Percentiles rank a stretch among this genome's conserved stretches.
Evolutionary conservation across 2,329 filamentous ascomycete species (phyloP).

Genomic region (Phyllosticta citribraziliensis): DNA sequence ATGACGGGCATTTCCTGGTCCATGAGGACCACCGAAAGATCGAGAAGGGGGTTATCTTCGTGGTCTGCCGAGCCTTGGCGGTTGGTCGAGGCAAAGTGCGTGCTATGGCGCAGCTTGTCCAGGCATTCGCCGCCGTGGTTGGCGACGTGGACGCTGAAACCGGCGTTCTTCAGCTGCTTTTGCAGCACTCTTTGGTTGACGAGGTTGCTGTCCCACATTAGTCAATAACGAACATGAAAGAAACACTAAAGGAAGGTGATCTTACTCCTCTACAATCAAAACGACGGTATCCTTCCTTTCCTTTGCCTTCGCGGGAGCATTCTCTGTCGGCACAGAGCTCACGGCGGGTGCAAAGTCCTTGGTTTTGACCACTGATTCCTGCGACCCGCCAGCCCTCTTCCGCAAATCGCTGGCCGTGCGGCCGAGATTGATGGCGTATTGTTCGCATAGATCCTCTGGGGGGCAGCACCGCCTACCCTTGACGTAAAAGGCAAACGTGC

Average conservation of each 20-base stretch:
- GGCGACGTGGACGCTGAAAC: conserved; percentile 36
- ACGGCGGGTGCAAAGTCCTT: conserved; percentile 24
- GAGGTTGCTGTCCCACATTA: neutral
- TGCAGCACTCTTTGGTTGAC: conserved; percentile 40
- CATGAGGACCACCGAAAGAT: conserved; percentile 13
- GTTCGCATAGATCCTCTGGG: conserved; percentile 23
- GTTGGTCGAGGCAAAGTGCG: conserved; percentile 29
- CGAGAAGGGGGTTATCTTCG: neutral
- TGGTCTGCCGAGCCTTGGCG: conserved; percentile 5
- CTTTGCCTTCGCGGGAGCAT: conserved; percentile 11
- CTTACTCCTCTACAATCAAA: conserved; percentile 34
- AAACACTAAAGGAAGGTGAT: neutral
- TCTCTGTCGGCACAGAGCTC: neutral
- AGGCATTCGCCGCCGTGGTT: conserved; percentile 43
- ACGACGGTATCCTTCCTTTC: conserved; percentile 19
- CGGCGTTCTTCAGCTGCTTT: conserved; percentile 40
- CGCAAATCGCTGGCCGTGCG: conserved; percentile 24
- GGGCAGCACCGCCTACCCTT: conserved; percentile 50
- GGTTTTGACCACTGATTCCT: conserved; percentile 18
- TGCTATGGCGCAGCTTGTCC: conserved; percentile 30
- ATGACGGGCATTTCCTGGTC: conserved; percentile 31
- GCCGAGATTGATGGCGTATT: conserved; percentile 18
- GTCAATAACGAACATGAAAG: neutral
- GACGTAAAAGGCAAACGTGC: conserved; percentile 69
- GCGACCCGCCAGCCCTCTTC: conserved; percentile 14